Conservation (phyloP, 352 stramenopile genomes). For the Pythium brassicae region DNA sequence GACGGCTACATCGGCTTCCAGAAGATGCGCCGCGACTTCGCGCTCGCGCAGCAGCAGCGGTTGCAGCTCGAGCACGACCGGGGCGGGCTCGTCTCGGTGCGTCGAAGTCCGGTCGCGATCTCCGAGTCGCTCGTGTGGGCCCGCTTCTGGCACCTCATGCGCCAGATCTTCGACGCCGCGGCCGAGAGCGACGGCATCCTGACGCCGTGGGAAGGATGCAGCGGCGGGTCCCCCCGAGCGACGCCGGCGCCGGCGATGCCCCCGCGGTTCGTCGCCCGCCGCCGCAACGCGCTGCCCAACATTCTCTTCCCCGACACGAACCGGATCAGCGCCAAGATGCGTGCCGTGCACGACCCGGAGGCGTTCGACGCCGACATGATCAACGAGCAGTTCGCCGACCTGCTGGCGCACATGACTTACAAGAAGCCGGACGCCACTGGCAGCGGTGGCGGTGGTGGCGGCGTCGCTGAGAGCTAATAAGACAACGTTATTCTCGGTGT, state of each 20-base stretch:
- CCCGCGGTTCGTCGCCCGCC: constrained; percentile 33
- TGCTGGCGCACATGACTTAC: constrained; percentile 32
- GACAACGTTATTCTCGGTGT: too few relatives aligned
- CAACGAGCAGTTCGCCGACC: constrained; percentile 33
- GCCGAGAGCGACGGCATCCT: constrained; percentile 61
- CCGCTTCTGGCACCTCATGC: constrained; percentile 81
- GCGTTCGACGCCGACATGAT: constrained; percentile 54
- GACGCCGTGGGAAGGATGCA: constrained; percentile 48
- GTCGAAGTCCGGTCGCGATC: constrained; percentile 27
- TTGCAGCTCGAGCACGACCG: constrained; percentile 1
- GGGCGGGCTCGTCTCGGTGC: neutral
- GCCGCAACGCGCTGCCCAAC: constrained; percentile 52
- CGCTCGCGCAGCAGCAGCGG: constrained; percentile 7
- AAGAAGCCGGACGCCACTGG: constrained; percentile 9
- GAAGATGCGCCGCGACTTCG: constrained; percentile 58
- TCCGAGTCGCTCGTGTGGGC: constrained; percentile 70
- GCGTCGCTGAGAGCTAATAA: neutral
- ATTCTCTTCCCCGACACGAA: constrained; percentile 67
- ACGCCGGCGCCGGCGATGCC: constrained; percentile 29
- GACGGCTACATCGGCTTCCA: constrained; percentile 81
- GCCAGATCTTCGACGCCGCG: constrained; percentile 64
- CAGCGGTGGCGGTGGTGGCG: neutral
- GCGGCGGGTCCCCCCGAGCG: constrained; percentile 24
- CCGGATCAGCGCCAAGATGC: constrained; percentile 58
- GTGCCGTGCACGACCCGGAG: constrained; percentile 33